phyloP scores from a whole-genome alignment of 2,329 filamentous ascomycete genomes.

The Ascochyta viciae-villosae region DNA sequence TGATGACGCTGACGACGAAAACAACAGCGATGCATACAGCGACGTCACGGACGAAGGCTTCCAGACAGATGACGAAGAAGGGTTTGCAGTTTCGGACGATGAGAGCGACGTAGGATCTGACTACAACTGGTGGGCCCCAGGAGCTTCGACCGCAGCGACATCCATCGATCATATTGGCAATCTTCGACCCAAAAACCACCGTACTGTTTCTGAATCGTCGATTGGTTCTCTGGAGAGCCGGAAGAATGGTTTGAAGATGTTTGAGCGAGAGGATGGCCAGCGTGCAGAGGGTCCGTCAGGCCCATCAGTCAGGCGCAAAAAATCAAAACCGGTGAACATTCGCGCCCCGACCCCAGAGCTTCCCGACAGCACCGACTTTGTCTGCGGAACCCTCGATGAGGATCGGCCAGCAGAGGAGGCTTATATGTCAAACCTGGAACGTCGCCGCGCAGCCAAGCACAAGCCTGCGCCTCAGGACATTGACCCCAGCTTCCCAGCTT shows the following conservation, averaged over 20 bases:
- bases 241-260: conserved; percentile 37
- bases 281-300: conserved; percentile 10
- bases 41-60: conserved; percentile 69
- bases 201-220: conserved; percentile 61
- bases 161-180: conserved; percentile 58
- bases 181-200: conserved; percentile 55
- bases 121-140: conserved; percentile 69
- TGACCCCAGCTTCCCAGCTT: conserved; percentile 95
- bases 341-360: conserved; percentile 77
- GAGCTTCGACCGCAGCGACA: conserved; percentile 59
- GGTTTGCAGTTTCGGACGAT: conserved; percentile 73
- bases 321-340: conserved; percentile 62
- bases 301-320: conserved; percentile 45
- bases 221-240: conserved; percentile 58
- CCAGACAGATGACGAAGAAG: conserved; percentile 79
- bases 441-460: conserved; percentile 81
- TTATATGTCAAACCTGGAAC: conserved; percentile 84
- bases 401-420: conserved; percentile 93
- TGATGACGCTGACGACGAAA: conserved; percentile 57
- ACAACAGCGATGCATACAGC: conserved; percentile 46
- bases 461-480: conserved; percentile 84
- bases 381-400: conserved; percentile 97
- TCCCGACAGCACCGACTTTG: conserved; percentile 97
- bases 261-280: conserved; percentile 30
- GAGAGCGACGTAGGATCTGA: conserved; percentile 70